Conservation (phyloP, 371 early-diverging fungal genomes). For the Umbelopsis sp. region DNA sequence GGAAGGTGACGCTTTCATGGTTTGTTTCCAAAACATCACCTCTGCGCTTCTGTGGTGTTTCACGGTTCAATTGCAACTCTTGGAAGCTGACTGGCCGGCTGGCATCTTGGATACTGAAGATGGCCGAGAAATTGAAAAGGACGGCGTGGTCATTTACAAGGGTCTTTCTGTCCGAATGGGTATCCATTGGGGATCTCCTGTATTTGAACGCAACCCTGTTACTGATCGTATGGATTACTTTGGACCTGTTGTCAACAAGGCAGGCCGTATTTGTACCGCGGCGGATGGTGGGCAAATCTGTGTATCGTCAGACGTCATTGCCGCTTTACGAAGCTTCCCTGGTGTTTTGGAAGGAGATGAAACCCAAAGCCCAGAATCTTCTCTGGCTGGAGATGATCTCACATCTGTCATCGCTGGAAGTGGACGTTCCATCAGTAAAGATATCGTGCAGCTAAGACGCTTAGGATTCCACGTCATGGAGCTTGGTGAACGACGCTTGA, state of each 20-base stretch:
- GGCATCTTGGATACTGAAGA: constrained; percentile 84
- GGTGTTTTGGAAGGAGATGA: constrained; percentile 43
- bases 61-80: constrained; percentile 83
- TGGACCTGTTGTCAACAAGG: constrained; percentile 93
- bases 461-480: constrained; percentile 74
- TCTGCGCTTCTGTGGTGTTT: constrained; percentile 92
- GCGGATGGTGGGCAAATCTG: constrained; percentile 95
- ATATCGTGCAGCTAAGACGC: constrained; percentile 66
- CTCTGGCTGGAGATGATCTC: constrained; percentile 21
- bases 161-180: constrained; percentile 96
- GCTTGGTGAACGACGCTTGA: constrained; percentile 82
- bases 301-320: constrained; percentile 68
- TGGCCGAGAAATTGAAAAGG: constrained; percentile 75
- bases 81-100: constrained; percentile 91
- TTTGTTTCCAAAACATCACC: constrained; percentile 86
- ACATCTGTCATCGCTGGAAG: constrained; percentile 20
- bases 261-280: constrained; percentile 84
- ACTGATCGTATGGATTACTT: constrained; percentile 96
- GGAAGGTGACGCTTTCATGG: constrained; percentile 98
- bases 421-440: constrained; percentile 50
- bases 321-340: constrained; percentile 50
- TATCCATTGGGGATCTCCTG: constrained; percentile 90
- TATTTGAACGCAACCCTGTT: constrained; percentile 89
- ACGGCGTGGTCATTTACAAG: constrained; percentile 69
- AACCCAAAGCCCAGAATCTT: constrained; percentile 22